Evolutionary conservation across 2,329 filamentous ascomycete species (phyloP), one percentile per base, ranked within the genome.

Genomic region (Neopestalotiopsis rosae): DNA sequence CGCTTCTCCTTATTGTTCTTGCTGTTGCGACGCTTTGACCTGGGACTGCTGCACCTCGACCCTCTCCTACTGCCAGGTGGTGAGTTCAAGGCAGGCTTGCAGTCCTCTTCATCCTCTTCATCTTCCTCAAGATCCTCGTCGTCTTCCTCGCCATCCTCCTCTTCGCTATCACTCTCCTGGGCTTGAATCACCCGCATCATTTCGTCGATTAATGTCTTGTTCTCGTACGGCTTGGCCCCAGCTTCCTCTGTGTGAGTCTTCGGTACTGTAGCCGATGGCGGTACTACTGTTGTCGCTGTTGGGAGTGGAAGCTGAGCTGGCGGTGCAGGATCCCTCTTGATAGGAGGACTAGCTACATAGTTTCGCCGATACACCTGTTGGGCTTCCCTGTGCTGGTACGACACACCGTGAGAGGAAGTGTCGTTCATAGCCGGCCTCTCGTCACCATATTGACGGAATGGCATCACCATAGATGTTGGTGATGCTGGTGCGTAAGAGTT

Each of bases 131-230:
- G 66, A 2, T 77, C 74, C 6, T 82, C 76, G 17, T 85, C 82
- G 24, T 85, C 81, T 75, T 92, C 49, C 10, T 74, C 74, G 5
- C 71, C 45, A 9, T 74, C 74, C 6, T 72, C 73, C 7, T 73
- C 67, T 2, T 69, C 67, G 2, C 77, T 73, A 9, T 82, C 76
- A 20, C 85, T 82, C 28, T 85, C 81, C 75, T 92, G 92, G 59
- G 88, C 84, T 79, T 97, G 94, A 61, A 98, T 95, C 0, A 92
- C 89, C 80, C 92, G 94, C 94, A 98, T 97, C 57, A 98, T 82
- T 57, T 90, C 91, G 78, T 98, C 95, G 49, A 98, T 90, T 69
- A 94, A 89, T 0, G 94, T 97, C n/a, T 89, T 87, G 78, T 95
- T 95, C 70, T 88, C 86, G 52, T 89, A 82, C n/a, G 88, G 83